phyloP scores from a whole-genome alignment of 441 rosid species.

The Euphorbia schlechtendalii region DNA sequence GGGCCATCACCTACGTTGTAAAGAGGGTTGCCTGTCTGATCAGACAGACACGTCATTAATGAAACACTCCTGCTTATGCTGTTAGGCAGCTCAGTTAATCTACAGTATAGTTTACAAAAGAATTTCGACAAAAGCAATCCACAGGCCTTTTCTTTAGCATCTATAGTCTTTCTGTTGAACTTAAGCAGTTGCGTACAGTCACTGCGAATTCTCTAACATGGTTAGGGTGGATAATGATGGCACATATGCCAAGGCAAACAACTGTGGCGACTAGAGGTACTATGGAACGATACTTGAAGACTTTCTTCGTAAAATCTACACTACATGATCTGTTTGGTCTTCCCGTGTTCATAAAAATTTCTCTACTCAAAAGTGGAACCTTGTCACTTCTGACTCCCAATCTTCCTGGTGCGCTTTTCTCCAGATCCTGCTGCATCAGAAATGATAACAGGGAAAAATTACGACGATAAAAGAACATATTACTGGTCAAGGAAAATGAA shows the following conservation, averaged over 20 bases:
- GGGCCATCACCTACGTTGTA: too few relatives aligned
- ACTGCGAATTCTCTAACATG: conserved; percentile 21
- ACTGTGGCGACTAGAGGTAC: conserved; percentile 33
- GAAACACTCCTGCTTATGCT: too few relatives aligned
- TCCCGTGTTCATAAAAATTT: conserved; percentile 42
- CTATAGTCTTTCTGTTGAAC: background rate
- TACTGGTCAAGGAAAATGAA: background rate
- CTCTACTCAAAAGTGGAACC: conserved; percentile 47
- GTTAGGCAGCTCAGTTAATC: conserved; percentile 11
- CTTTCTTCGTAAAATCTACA: conserved; percentile 23
- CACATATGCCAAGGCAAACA: conserved; percentile 67
- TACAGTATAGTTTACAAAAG: background rate
- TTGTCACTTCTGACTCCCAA: conserved; percentile 33
- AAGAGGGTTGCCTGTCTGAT: background rate
- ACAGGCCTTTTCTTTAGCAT: too few relatives aligned
- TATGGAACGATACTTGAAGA: conserved; percentile 37
- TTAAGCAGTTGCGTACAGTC: background rate
- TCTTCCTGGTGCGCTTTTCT: conserved; percentile 23
- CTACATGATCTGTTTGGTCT: conserved; percentile 39
- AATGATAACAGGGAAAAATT: background rate
- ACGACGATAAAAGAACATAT: too few relatives aligned
- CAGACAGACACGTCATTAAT: too few relatives aligned
- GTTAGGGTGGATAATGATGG: conserved; percentile 68
- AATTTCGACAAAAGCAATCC: conserved; percentile 12
- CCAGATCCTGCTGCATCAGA: conserved; percentile 48